Evolutionary conservation across 2,329 filamentous ascomycete species (phyloP).

Genomic region (Cercospora sp.): DNA sequence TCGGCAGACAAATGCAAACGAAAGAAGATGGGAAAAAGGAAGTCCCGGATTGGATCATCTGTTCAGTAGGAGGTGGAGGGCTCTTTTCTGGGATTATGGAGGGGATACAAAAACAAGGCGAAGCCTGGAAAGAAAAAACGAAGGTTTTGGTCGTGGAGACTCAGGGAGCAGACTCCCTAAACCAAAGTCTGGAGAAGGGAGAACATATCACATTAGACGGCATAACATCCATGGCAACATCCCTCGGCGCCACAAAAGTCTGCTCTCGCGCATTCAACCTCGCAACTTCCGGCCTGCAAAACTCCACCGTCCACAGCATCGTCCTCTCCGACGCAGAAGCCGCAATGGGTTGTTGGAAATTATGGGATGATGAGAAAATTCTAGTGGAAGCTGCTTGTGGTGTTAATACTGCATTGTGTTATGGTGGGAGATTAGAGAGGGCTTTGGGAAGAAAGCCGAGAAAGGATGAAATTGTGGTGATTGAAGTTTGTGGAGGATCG

Average conservation of each 20-base stretch:
- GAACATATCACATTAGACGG: conserved; percentile 60
- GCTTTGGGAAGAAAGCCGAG: conserved; percentile 44
- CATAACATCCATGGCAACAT: conserved; percentile 76
- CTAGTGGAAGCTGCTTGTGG: conserved; percentile 86
- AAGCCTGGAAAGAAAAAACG: conserved; percentile 33
- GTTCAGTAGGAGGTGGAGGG: conserved; percentile 78
- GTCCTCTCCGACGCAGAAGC: conserved; percentile 77
- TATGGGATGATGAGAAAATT: conserved; percentile 79
- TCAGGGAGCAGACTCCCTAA: conserved; percentile 59
- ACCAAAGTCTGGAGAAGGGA: conserved; percentile 58
- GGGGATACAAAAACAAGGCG: conserved; percentile 58
- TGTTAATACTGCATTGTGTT: conserved; percentile 70
- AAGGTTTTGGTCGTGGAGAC: conserved; percentile 75
- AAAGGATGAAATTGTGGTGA: conserved; percentile 66
- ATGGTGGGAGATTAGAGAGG: conserved; percentile 63
- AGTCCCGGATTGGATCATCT: conserved; percentile 69
- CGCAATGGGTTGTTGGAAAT: conserved; percentile 70
- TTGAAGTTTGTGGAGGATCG: conserved; percentile 76
- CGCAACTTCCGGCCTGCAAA: conserved; percentile 34
- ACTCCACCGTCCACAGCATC: conserved; percentile 57
- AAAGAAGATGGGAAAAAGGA: conserved; percentile 19
- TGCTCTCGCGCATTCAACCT: conserved; percentile 68
- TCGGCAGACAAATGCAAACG: conserved; percentile 42
- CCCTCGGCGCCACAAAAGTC: conserved; percentile 72
- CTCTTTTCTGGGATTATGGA: conserved; percentile 74